Evolutionary conservation across 2,329 filamentous ascomycete genomes (phyloP), one percentile per base, ranked within the genome.

Genomic region (Pseudogymnoascus sp.): DNA sequence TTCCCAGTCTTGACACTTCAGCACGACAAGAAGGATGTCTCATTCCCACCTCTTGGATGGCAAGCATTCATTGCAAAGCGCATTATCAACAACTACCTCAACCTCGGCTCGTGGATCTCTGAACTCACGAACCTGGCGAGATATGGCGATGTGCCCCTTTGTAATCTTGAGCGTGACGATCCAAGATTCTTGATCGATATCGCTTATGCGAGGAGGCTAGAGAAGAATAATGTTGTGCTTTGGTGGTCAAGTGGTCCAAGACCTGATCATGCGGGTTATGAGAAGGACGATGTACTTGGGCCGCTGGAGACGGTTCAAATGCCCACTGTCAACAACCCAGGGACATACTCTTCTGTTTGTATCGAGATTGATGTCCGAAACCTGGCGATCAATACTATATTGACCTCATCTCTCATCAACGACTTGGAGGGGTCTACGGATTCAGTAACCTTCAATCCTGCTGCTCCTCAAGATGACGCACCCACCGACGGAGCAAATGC

Each of bases 371-470:
- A 96, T 66, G 86, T 99, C 60, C 90, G 93, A 54, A 99, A 99
- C 71, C 82, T 99, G 12, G 89, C 92, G 4, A 97, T 99, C 77
- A 99, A 99, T 77, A 99, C 96, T 0, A 96, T 99, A 59, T 80
- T 99, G 16, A 97, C 95, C 0, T 96, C 93, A 0, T 96, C 95
- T 0, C 84, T 99, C 8, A 93, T 99, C 80, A 97, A 97, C 71
- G 95, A 97, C 68, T 86, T 96, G 1, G 95, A 99, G 0, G 86
- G 88, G 3, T 54, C 47, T 7, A 10, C 11, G 11, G 92, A 97
- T 69, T 90, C 90, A 0, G 84, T 96, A 21, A 87, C 92, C 0
- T 90, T 97, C 73, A 96, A 96, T 69, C 87, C 90, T 21, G 87
- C 88, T 1, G 84, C 83, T 6, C 81, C 83, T 10, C 76, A 81